Evolutionary conservation across 2,329 filamentous ascomycete genomes (phyloP).

Genomic region (Zopfia rhizophila): DNA sequence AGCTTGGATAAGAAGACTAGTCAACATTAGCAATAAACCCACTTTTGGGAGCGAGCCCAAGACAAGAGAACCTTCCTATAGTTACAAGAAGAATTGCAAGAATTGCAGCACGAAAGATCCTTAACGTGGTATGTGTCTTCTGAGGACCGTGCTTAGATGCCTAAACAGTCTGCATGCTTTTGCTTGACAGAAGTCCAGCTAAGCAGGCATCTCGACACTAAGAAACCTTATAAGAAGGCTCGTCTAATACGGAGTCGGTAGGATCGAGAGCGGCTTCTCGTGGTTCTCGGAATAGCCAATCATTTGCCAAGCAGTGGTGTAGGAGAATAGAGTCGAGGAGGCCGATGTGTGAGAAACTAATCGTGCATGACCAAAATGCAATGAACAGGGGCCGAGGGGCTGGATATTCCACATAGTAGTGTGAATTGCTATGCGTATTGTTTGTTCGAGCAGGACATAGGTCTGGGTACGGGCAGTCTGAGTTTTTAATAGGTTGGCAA

Average conservation of each 20-base stretch:
- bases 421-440: conserved; percentile 1
- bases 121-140: too few species aligned
- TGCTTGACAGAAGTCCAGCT: conserved; percentile 10
- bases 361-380: conserved; percentile 20
- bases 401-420: conserved; percentile 24
- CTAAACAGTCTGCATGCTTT: conserved; percentile 14
- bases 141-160: too few species aligned
- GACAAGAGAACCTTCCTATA: background rate
- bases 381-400: conserved; percentile 24
- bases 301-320: conserved; percentile 13
- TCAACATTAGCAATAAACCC: conserved; percentile 9
- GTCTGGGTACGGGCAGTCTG: conserved; percentile 19
- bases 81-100: too few species aligned
- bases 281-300: conserved; percentile 8
- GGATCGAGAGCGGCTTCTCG: conserved; percentile 6
- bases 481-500: too few species aligned
- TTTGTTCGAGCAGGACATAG: conserved; percentile 16
- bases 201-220: conserved; percentile 23
- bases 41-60: too few species aligned
- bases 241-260: conserved; percentile 21
- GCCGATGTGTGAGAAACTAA: conserved; percentile 23
- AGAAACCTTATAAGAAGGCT: conserved; percentile 19
- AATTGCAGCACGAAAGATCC: too few species aligned
- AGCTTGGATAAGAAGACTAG: conserved; percentile 26
- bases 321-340: conserved; percentile 20